A percentile compares a stretch with the other conserved stretches of the same genome.
Conservation (phyloP, 2,329 filamentous ascomycete genomes). For the Coniella lustricola region DNA sequence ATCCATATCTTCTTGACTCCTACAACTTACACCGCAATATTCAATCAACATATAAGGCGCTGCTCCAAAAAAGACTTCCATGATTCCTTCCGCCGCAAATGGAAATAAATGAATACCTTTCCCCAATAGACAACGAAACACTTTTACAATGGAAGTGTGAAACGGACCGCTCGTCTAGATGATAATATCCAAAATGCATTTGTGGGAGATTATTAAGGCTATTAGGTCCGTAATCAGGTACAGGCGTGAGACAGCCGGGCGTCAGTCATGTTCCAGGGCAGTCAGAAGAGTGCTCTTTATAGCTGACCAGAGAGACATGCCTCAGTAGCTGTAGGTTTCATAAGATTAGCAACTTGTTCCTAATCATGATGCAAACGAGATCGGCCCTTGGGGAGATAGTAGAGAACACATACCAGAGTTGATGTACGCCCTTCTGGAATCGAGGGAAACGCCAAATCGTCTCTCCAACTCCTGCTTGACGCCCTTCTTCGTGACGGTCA, state of each 20-base stretch:
- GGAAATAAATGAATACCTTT: too few species aligned
- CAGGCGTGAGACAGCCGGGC: neutral
- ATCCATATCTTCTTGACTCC: too few species aligned
- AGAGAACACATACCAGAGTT: slow-evolving; percentile 65
- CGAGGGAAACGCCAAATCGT: slow-evolving; percentile 79
- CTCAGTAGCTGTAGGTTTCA: slow-evolving; percentile 54
- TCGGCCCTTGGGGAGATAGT: neutral
- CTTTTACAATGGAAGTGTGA: too few species aligned
- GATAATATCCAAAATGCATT: neutral
- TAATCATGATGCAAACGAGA: neutral
- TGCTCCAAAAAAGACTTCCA: too few species aligned
- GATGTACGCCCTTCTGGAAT: slow-evolving; percentile 87
- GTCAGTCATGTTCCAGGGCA: slow-evolving; percentile 2
- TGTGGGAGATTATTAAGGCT: slow-evolving; percentile 11
- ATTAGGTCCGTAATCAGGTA: slow-evolving; percentile 12
- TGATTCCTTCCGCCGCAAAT: too few species aligned
- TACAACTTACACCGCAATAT: too few species aligned
- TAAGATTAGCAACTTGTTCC: slow-evolving; percentile 24
- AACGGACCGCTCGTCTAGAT: too few species aligned
- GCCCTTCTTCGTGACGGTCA: slow-evolving; percentile 98
- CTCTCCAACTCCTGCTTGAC: slow-evolving; percentile 90
- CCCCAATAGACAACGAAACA: too few species aligned
- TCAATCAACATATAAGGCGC: too few species aligned
- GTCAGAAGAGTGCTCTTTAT: slow-evolving; percentile 32
- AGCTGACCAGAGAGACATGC: slow-evolving; percentile 71